phyloP scores from a whole-genome alignment of 352 stramenopile genomes.

The Globisporangium splendens region DNA sequence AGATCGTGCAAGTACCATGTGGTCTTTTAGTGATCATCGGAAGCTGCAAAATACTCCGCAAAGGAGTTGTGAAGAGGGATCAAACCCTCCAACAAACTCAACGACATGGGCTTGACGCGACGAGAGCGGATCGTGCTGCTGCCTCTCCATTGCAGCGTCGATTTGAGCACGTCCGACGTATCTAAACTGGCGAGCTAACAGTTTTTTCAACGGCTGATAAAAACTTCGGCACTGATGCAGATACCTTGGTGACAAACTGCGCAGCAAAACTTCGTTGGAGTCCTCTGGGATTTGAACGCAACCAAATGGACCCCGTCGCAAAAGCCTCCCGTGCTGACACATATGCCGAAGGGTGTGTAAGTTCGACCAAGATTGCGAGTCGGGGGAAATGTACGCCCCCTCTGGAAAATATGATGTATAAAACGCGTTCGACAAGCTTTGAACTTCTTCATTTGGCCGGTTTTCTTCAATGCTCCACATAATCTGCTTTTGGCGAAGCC shows the following conservation, averaged over 20 bases:
- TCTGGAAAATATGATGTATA: not conserved
- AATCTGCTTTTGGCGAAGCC: not conserved
- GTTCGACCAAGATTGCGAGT: constrained; percentile 18
- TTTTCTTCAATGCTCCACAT: not conserved
- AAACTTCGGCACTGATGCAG: constrained; percentile 24
- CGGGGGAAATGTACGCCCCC: constrained; percentile 16
- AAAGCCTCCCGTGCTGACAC: constrained; percentile 18
- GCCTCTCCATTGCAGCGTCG: not conserved
- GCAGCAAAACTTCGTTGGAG: not conserved
- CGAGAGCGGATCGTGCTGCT: not conserved
- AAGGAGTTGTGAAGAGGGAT: not conserved
- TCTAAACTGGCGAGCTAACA: constrained; percentile 12
- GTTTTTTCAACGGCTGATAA: constrained; percentile 24
- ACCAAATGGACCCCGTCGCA: not conserved
- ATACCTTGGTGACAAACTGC: constrained; percentile 16
- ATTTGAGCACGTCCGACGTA: constrained; percentile 3
- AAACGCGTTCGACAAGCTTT: not conserved
- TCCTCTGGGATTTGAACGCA: not conserved
- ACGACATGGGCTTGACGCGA: not conserved
- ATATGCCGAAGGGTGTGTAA: constrained; percentile 19
- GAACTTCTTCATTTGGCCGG: not conserved
- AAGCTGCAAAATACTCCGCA: constrained; percentile 5
- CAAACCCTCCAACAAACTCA: constrained; percentile 4
- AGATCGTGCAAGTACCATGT: too few species aligned
- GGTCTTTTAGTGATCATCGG: not conserved